These are phyloP conservation scores for Adansonia rubrostipa DNA, from an alignment of 441 rosid genomes.

Conservation along the genomic window DNA sequence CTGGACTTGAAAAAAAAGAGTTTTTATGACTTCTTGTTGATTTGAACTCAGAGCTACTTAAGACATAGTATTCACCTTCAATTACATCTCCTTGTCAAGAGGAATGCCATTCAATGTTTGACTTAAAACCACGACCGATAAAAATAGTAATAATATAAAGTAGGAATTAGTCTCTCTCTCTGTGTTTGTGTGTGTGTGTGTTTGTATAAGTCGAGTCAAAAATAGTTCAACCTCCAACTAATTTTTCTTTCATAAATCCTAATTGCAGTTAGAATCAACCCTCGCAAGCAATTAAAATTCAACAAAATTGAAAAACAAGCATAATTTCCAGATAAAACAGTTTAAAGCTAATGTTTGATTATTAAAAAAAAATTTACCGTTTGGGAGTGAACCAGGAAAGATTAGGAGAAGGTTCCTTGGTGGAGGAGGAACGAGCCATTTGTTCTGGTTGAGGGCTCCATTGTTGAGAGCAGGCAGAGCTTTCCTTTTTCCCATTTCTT, in stretches of 20 bases:
- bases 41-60: too few species aligned
- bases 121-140: too few species aligned
- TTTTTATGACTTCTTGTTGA: too few species aligned
- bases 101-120: too few species aligned
- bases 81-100: too few species aligned
- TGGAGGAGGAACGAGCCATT: slow-evolving; percentile 15
- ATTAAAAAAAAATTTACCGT: slow-evolving; percentile 33
- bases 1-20: too few species aligned
- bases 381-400: slow-evolving; percentile 64
- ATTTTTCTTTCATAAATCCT: slow-evolving; percentile 6
- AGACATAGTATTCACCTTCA: too few species aligned
- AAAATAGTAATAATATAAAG: neutral
- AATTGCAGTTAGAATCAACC: slow-evolving; percentile 6
- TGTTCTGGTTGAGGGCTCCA: neutral
- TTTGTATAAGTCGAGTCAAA: neutral
- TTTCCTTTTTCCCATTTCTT: neutral
- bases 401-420: slow-evolving; percentile 16
- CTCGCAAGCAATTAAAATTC: neutral
- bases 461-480: slow-evolving; percentile 9
- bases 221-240: neutral
- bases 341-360: neutral
- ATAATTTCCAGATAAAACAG: neutral
- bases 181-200: too few species aligned
- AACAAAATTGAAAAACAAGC: neutral
- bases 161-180: slow-evolving; percentile 8